Evolutionary conservation across 2,329 filamentous ascomycete genomes (phyloP).

Genomic region (Thielaviopsis populi): DNA sequence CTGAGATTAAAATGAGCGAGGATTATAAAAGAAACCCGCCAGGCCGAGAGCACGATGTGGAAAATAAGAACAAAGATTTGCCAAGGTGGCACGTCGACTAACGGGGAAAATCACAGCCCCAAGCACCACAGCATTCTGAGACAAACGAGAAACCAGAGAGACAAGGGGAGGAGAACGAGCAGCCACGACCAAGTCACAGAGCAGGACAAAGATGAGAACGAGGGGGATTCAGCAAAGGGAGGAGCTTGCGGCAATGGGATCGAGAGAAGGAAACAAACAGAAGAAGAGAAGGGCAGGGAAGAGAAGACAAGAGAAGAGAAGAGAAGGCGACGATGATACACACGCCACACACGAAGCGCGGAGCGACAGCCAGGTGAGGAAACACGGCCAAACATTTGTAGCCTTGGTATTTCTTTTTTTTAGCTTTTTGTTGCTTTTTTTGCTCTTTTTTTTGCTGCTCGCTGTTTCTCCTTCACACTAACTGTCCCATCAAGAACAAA

Average conservation of each 20-base stretch:
- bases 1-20: background rate
- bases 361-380: background rate
- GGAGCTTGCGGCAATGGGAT: no score
- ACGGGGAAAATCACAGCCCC: background rate
- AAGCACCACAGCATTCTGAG: background rate
- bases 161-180: background rate
- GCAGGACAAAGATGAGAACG: background rate
- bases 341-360: background rate
- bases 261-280: background rate
- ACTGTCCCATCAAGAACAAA: no score
- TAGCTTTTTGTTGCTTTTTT: background rate
- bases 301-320: background rate
- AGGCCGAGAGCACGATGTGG: background rate
- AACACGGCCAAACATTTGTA: background rate
- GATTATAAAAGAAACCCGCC: background rate
- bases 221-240: background rate
- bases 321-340: background rate
- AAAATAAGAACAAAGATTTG: slow-evolving; percentile 8
- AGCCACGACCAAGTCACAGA: no score
- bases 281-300: background rate
- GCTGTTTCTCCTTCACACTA: background rate
- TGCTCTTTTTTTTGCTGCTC: no score
- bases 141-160: background rate
- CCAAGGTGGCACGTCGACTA: slow-evolving; percentile 2
- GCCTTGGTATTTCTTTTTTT: background rate